Evolutionary conservation across 179 eudicot species (phyloP).

Genomic region (Carnegiea gigantea): DNA sequence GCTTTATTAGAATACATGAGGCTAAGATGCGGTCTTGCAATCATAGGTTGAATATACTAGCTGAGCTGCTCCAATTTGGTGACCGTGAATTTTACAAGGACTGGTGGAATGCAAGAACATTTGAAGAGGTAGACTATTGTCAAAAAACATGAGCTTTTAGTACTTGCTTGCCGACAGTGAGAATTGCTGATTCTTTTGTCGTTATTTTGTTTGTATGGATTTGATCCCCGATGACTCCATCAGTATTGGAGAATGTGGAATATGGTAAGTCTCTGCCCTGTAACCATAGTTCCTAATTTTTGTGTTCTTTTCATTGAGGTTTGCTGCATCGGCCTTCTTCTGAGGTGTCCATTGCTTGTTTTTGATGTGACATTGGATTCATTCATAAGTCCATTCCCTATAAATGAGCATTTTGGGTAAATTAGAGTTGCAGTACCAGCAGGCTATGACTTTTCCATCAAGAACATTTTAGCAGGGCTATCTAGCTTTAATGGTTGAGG

Average conservation of each 20-base stretch:
- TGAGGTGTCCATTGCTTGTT: neutral
- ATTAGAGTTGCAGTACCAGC: neutral
- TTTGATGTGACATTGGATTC: neutral
- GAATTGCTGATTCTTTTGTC: constrained; percentile 23
- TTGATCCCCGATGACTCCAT: constrained; percentile 31
- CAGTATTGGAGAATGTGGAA: constrained; percentile 99
- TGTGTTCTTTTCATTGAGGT: constrained; percentile 2
- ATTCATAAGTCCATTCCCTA: neutral
- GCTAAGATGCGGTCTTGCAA: constrained; percentile 20
- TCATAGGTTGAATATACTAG: constrained; percentile 88
- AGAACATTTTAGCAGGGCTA: neutral
- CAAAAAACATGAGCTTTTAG: neutral
- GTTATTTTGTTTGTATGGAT: constrained; percentile 24
- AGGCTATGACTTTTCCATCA: neutral
- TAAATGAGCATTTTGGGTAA: neutral
- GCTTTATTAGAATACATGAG: constrained; percentile 2
- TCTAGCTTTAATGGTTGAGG: neutral
- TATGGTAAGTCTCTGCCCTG: constrained; percentile 61
- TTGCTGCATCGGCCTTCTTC: neutral
- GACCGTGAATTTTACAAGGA: constrained; percentile 99
- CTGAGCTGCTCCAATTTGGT: constrained; percentile 90
- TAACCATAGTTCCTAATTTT: neutral
- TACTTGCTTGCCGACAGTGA: neutral
- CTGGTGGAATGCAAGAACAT: constrained; percentile 98
- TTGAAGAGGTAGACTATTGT: constrained; percentile 75